phyloP scores from a whole-genome alignment of 495 filamentous ascomycete genomes.

The Coniosporium apollinis region DNA sequence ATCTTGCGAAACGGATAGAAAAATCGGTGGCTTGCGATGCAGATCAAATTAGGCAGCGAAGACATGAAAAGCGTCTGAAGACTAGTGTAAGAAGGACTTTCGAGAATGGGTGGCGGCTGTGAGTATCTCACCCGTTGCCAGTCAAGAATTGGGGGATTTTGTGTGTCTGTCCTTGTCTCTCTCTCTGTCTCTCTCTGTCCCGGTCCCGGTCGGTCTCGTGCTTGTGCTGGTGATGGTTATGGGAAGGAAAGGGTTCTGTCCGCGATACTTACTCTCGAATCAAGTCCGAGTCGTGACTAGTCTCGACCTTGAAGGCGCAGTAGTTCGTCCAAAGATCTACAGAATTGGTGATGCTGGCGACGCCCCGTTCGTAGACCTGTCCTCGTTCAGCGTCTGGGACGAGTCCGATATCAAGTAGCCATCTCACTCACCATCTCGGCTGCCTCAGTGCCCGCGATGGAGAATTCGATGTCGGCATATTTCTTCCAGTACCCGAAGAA shows the following conservation, averaged over 20 bases:
- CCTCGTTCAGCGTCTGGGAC: neutral
- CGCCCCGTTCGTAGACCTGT: slow-evolving; percentile 82
- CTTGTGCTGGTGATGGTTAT: slow-evolving; percentile 9
- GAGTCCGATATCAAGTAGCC: neutral
- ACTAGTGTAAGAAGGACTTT: slow-evolving; percentile 39
- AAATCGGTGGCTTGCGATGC: slow-evolving; percentile 2
- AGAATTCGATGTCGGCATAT: slow-evolving; percentile 95
- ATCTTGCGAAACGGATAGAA: too few relatives aligned
- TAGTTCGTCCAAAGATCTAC: slow-evolving; percentile 96
- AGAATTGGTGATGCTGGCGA: slow-evolving; percentile 81
- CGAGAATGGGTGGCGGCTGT: slow-evolving; percentile 22
- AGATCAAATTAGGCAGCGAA: slow-evolving; percentile 15
- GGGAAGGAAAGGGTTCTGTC: slow-evolving; percentile 55
- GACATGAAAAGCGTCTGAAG: slow-evolving; percentile 31
- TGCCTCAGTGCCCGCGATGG: slow-evolving; percentile 88
- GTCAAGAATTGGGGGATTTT: too few relatives aligned
- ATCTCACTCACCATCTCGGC: slow-evolving; percentile 71
- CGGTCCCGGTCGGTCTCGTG: neutral
- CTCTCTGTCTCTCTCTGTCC: too few relatives aligned
- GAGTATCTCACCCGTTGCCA: slow-evolving; percentile 39
- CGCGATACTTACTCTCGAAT: slow-evolving; percentile 96
- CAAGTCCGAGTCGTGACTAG: slow-evolving; percentile 80
- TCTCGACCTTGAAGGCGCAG: slow-evolving; percentile 93
- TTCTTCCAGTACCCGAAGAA: slow-evolving; percentile 99
- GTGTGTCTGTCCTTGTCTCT: too few relatives aligned